A percentile compares a stretch with the other conserved stretches of the same genome.
phyloP scores from a whole-genome alignment of 129 eudicot species.

The Daucus carota region DH1_v3.0 NC_030387.2:35169001-35169500 shows the following conservation, averaged over 20 bases:
- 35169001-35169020: slow-evolving; percentile 92
- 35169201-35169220: slow-evolving; percentile 50
- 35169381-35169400: slow-evolving; percentile 24
- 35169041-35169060: slow-evolving; percentile 98
- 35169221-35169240: slow-evolving; percentile 48
- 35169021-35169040: slow-evolving; percentile 99
- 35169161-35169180: neutral
- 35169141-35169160: neutral
- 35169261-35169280: slow-evolving; percentile 15
- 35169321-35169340: slow-evolving; percentile 49
- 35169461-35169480: slow-evolving; percentile 6
- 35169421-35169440: slow-evolving; percentile 28
- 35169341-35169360: slow-evolving; percentile 26
- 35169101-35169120: neutral
- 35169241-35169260: slow-evolving; percentile 37
- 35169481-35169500: slow-evolving; percentile 6
- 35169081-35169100: too few relatives aligned
- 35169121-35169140: neutral
- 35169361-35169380: slow-evolving; percentile 28
- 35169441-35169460: slow-evolving; percentile 2
- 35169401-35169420: slow-evolving; percentile 5
- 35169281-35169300: slow-evolving; percentile 28
- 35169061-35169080: slow-evolving; percentile 64
- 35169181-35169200: slow-evolving; percentile 25
- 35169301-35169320: slow-evolving; percentile 43